phyloP scores from a whole-genome alignment of 768 basidiomycete genomes.

The Boletus speciosus region DNA sequence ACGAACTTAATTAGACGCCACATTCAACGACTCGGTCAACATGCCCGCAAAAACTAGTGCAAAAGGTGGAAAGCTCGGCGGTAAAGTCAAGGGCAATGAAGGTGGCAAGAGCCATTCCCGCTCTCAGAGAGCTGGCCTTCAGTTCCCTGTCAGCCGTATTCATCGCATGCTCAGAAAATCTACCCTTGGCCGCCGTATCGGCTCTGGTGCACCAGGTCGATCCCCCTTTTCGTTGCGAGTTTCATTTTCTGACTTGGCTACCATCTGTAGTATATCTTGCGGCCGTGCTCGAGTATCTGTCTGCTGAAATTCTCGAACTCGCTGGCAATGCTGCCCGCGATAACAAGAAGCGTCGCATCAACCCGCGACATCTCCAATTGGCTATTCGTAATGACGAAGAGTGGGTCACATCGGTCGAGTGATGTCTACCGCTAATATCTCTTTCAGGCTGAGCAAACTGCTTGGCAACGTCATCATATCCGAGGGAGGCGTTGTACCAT shows the following conservation, averaged over 20 bases:
- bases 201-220: conserved; percentile 79
- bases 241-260: not conserved
- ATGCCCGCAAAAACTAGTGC: conserved; percentile 31
- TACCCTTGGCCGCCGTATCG: conserved; percentile 84
- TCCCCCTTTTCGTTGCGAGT: conserved; percentile 9
- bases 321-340: conserved; percentile 88
- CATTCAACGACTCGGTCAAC: not conserved
- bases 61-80: conserved; percentile 37
- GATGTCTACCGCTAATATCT: not conserved
- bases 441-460: conserved; percentile 59
- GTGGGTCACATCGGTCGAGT: conserved; percentile 35
- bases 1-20: not conserved
- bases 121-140: conserved; percentile 72
- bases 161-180: conserved; percentile 85
- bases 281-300: conserved; percentile 88
- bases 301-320: conserved; percentile 91
- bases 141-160: conserved; percentile 89
- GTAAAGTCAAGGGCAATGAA: conserved; percentile 49
- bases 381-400: conserved; percentile 95
- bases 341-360: conserved; percentile 95
- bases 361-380: conserved; percentile 91
- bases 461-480: conserved; percentile 87
- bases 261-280: conserved; percentile 74
- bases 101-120: conserved; percentile 58
- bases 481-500: conserved; percentile 90